Evolutionary conservation across 345 rosid genomes (phyloP).

Genomic region (Salix koriyanagi): DNA sequence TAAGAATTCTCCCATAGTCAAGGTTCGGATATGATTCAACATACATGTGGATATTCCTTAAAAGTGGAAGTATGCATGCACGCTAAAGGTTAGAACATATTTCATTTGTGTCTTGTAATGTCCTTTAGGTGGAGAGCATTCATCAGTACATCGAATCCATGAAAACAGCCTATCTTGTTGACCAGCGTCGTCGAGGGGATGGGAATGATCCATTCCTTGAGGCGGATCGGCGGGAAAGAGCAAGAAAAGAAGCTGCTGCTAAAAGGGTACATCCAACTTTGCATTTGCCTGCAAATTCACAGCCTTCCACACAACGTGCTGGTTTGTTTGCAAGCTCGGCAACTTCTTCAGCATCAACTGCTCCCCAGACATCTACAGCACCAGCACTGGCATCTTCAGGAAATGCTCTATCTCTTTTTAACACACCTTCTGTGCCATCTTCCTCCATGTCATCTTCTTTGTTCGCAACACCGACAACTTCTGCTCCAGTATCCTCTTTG

Average conservation of each 20-base stretch:
- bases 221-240: slow-evolving; percentile 95
- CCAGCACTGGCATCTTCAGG: slow-evolving; percentile 60
- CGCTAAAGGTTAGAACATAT: not conserved
- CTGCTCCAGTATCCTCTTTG: slow-evolving; percentile 58
- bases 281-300: slow-evolving; percentile 73
- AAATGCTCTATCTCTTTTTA: slow-evolving; percentile 57
- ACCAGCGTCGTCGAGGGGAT: slow-evolving; percentile 81
- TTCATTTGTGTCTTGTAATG: slow-evolving; percentile 1
- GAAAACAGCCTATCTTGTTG: slow-evolving; percentile 85
- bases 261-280: slow-evolving; percentile 93
- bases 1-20: not conserved
- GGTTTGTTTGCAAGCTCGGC: slow-evolving; percentile 58
- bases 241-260: slow-evolving; percentile 94
- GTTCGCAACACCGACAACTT: slow-evolving; percentile 61
- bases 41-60: not conserved
- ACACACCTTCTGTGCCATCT: slow-evolving; percentile 58
- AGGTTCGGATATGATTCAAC: not conserved
- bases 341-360: slow-evolving; percentile 37
- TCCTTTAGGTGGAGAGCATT: slow-evolving; percentile 71
- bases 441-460: slow-evolving; percentile 47
- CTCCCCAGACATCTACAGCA: slow-evolving; percentile 48
- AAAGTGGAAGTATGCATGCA: not conserved
- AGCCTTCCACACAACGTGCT: slow-evolving; percentile 65
- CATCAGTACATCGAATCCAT: slow-evolving; percentile 87
- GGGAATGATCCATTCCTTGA: slow-evolving; percentile 84